Conservation (phyloP, 1,284 basidiomycete species). For the Athelia psychrophila region DNA sequence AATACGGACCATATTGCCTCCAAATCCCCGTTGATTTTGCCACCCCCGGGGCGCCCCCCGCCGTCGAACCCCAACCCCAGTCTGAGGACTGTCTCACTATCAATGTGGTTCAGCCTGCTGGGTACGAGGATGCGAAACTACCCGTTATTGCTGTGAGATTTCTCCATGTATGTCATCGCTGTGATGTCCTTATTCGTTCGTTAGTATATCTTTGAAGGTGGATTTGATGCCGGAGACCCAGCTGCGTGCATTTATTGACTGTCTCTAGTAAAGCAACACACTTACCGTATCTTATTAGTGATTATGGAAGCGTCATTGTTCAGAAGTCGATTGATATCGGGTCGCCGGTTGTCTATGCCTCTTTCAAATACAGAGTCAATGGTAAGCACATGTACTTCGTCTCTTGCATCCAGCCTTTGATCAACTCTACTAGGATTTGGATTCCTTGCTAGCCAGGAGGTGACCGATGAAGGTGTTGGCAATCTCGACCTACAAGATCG, state of each 20-base stretch:
- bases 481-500: constrained; percentile 49
- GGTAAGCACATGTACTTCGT: constrained; percentile 4
- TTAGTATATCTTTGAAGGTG: constrained; percentile 57
- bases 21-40: constrained; percentile 37
- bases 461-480: constrained; percentile 41
- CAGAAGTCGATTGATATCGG: constrained; percentile 41
- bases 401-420: no score
- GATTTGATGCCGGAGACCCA: constrained; percentile 39
- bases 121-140: constrained; percentile 35
- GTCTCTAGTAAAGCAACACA: neutral
- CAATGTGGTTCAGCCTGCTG: constrained; percentile 51
- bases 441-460: constrained; percentile 43
- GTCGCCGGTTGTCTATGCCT: constrained; percentile 49
- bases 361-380: constrained; percentile 37
- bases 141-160: constrained; percentile 52
- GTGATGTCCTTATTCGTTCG: neutral
- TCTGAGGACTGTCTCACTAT: constrained; percentile 53
- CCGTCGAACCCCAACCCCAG: constrained; percentile 36
- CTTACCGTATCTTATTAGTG: constrained; percentile 24
- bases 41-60: constrained; percentile 27
- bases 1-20: constrained; percentile 45
- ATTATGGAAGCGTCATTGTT: constrained; percentile 44
- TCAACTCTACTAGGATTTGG: constrained; percentile 25
- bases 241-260: constrained; percentile 24
- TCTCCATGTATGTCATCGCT: neutral